These are phyloP conservation scores for Mollisia scopiformis DNA, from an alignment of 2,329 filamentous ascomycete genomes.

Conservation along the genomic window DNA sequence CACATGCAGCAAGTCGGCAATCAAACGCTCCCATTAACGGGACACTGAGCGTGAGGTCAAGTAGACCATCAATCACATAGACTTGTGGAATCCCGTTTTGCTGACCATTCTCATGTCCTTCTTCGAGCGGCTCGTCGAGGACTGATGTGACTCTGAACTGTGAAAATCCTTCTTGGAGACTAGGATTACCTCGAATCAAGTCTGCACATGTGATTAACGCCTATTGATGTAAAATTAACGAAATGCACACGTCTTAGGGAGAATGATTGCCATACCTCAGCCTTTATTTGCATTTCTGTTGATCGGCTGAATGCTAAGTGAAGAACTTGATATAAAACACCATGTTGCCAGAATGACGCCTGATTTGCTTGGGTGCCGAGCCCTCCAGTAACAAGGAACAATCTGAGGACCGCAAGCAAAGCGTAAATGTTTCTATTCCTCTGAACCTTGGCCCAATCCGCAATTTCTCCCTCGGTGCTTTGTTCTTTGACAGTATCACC, in stretches of 20 bases:
- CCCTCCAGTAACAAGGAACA: slow-evolving; percentile 84
- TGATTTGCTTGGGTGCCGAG: slow-evolving; percentile 83
- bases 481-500: slow-evolving; percentile 59
- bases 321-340: slow-evolving; percentile 77
- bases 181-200: slow-evolving; percentile 79
- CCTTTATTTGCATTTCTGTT: slow-evolving; percentile 76
- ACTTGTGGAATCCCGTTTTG: slow-evolving; percentile 62
- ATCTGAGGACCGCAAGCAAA: slow-evolving; percentile 79
- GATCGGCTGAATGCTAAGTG: slow-evolving; percentile 78
- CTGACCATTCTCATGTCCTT: slow-evolving; percentile 42
- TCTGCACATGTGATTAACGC: slow-evolving; percentile 86
- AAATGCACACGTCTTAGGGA: slow-evolving; percentile 4
- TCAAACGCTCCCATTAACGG: slow-evolving; percentile 72
- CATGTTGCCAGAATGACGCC: slow-evolving; percentile 80
- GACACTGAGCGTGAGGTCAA: slow-evolving; percentile 78
- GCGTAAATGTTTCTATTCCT: slow-evolving; percentile 92
- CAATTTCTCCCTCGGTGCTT: slow-evolving; percentile 60
- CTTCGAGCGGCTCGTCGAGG: slow-evolving; percentile 42
- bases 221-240: slow-evolving; percentile 42
- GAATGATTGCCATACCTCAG: slow-evolving; percentile 60
- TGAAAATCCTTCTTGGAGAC: slow-evolving; percentile 86
- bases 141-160: slow-evolving; percentile 77
- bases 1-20: slow-evolving; percentile 80
- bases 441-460: slow-evolving; percentile 76
- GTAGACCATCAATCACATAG: slow-evolving; percentile 91